Evolutionary conservation across 2,329 filamentous ascomycete species (phyloP), one percentile per base, ranked within the genome.

Genomic region (Alternaria sp.): DNA sequence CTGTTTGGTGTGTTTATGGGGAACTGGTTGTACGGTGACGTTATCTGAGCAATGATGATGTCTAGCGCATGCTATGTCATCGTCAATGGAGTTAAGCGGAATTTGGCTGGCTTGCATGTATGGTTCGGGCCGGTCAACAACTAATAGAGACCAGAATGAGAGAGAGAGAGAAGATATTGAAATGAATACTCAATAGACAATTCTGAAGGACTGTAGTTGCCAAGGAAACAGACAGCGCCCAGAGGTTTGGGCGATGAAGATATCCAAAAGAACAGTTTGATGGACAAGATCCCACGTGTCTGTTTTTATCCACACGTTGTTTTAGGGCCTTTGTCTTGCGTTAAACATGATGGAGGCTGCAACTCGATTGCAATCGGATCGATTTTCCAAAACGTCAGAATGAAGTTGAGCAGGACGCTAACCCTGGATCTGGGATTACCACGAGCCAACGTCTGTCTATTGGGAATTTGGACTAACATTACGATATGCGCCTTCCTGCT

Each of bases 11-110:
- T 12, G 41, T 54, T 54, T 38, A 53, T 40, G 40, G 56, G 30
- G 27, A 38, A 18, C 14, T 34, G 34, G 56, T 28, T 32, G 9
- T n/a, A 16, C 51, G 43, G 27, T 36, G 56, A 34, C 50, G 50
- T 22, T 41, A n/a, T 41, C 11, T 49, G 28, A 43, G 43, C 34
- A 49, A 43, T 48, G 8, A 59, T 54, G 56, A 54, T 54, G 45
- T 55, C 30, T 34, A 22, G 27, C 25, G 18, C 18, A 30, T 22
- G 16, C 20, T 45, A 59, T 56, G 45, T 45, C 44, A 55, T 59
- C n/a, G 28, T 56, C 18, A 36, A 45, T 32, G 45, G 52, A 45
- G 18, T 36, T 59, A 50, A 44, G 16, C 51, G 38, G 36, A 54
- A 28, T 55, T 59, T 49, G 44, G n/a, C 14, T 5, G 14, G 18